Evolutionary conservation across 2,329 filamentous ascomycete species (phyloP), one percentile per base, ranked within the genome.

Genomic region (Trichophyton mentagrophytes): DNA sequence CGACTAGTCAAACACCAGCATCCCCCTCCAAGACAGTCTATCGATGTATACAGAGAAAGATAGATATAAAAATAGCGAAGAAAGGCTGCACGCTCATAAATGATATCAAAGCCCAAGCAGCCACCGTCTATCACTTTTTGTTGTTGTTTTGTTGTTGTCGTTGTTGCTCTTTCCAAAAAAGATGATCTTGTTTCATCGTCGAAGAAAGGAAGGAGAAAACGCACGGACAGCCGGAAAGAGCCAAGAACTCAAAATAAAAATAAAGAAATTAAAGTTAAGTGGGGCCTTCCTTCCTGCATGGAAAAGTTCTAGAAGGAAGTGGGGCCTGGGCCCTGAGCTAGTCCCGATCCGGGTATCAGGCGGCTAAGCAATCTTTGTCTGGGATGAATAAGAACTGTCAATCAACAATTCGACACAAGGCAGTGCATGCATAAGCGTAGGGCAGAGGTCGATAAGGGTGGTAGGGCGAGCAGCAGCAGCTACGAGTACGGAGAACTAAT

Each of bases 191-290:
- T 49, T 49, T 49, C 46, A 49, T 25, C 20, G 4, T 49, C 2
- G 17, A 15, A 13, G 13, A 44, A 44, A n/a, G 13, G 53, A n/a
- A 57, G 38, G 22, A 30, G 38, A 20, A 44, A 58, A 58, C 40
- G 36, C 40, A 58, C 40, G 13, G 20, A 42, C 40, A 20, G 17
- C 33, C 40, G 56, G 40, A 58, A 58, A 44, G 22, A 42, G 56
- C 56, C 36, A 40, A 58, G 56, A 42, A 13, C n/a, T 15, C 25
- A 25, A 58, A 58, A 44, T 44, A 44, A 58, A 44, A 57, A 58
- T 30, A 58, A 58, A 58, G 56, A 55, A 36, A 33, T 36, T 58
- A 44, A 44, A 58, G 40, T 42, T 58, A 58, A 58, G 40, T 42
- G 56, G 56, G 56, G 56, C 49, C 49, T 55, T 55, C 30, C 25